These are phyloP conservation scores for Myriosclerotinia duriaeana DNA, from an alignment of 2,329 filamentous ascomycete genomes.

Conservation along the genomic window DNA sequence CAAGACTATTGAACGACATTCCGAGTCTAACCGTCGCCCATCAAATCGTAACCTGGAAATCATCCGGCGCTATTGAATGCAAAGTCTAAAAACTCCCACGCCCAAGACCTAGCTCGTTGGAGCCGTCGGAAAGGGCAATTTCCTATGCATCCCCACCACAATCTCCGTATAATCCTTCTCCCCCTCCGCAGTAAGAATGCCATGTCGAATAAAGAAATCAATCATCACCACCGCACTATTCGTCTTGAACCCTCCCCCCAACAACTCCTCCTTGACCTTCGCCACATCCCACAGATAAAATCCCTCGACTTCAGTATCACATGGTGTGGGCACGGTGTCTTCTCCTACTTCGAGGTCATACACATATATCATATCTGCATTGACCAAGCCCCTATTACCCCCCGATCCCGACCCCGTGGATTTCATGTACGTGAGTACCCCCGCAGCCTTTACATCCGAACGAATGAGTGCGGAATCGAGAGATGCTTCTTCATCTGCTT, in stretches of 20 bases:
- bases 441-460: constrained; percentile 50
- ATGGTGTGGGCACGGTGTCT: constrained; percentile 61
- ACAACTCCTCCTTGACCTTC: constrained; percentile 60
- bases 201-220: constrained; percentile 79
- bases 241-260: constrained; percentile 74
- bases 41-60: too few relatives aligned
- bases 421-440: constrained; percentile 63
- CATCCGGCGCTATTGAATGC: background rate
- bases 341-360: constrained; percentile 69
- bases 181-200: constrained; percentile 67
- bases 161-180: constrained; percentile 46
- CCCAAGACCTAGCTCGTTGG: background rate
- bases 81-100: background rate
- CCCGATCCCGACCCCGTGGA: constrained; percentile 55
- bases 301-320: constrained; percentile 74
- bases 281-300: constrained; percentile 66
- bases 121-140: constrained; percentile 17
- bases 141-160: constrained; percentile 20
- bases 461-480: constrained; percentile 58
- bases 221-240: constrained; percentile 77
- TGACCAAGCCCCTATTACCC: constrained; percentile 53
- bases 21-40: too few relatives aligned
- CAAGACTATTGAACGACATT: background rate
- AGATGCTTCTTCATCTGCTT: constrained; percentile 72
- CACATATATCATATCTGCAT: constrained; percentile 70